Conservation (phyloP, 495 filamentous ascomycete species). For the Recurvomyces mirabilis region DNA sequence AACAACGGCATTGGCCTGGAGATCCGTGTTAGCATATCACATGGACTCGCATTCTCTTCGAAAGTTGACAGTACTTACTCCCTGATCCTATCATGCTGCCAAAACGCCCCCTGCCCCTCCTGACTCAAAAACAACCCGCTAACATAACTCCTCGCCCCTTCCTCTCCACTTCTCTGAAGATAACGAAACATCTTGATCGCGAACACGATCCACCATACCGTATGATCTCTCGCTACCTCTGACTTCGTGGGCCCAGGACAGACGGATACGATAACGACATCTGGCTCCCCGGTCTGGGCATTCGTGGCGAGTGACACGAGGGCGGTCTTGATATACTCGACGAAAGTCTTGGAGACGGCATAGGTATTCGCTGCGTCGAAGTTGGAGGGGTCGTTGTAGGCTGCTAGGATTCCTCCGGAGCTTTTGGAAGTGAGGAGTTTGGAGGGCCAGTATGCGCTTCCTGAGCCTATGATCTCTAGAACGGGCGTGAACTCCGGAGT, state of each 20-base stretch:
- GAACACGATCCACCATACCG: background rate
- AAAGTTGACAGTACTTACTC: conserved; percentile 5
- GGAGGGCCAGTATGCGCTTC: background rate
- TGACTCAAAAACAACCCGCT: conserved; percentile 12
- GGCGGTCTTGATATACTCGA: conserved; percentile 8
- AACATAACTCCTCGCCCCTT: conserved; percentile 18
- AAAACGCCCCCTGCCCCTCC: conserved; percentile 18
- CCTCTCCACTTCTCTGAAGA: conserved; percentile 13
- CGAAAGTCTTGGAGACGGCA: conserved; percentile 12
- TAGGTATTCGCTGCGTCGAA: conserved; percentile 1
- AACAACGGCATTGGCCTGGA: conserved; percentile 12
- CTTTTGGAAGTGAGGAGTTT: conserved; percentile 6
- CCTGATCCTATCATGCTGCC: conserved; percentile 18
- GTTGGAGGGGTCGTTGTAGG: conserved; percentile 6
- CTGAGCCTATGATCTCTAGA: conserved; percentile 17
- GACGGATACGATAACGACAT: conserved; percentile 15
- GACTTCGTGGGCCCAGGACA: conserved; percentile 21
- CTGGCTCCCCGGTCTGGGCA: conserved; percentile 2
- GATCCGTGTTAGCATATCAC: background rate
- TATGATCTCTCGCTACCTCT: conserved; percentile 11
- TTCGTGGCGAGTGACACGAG: conserved; percentile 3
- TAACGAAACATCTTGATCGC: background rate
- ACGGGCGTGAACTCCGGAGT: conserved; percentile 10
- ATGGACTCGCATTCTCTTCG: background rate
- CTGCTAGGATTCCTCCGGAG: background rate